A percentile compares a stretch with the other conserved stretches of the same genome.
phyloP scores from a whole-genome alignment of 2,329 filamentous ascomycete species.

The Teratosphaeria destructans region DNA sequence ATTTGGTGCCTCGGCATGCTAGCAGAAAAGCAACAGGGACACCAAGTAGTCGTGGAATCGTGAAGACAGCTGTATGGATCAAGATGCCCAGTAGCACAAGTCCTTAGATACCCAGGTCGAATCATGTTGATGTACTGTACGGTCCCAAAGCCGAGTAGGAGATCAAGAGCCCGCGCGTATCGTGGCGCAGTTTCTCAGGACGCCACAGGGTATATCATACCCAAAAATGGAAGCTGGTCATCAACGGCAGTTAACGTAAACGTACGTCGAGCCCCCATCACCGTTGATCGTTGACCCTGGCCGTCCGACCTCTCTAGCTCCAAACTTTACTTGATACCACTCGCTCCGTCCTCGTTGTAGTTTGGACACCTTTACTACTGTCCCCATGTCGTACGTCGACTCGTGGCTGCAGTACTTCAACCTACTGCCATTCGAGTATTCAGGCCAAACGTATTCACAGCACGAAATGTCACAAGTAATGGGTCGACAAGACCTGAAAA shows the following conservation, averaged over 20 bases:
- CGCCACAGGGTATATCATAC: neutral
- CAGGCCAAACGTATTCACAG: neutral
- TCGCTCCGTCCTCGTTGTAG: neutral
- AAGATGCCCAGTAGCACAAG: too few species aligned
- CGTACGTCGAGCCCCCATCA: neutral
- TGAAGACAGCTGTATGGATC: too few species aligned
- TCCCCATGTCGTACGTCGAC: neutral
- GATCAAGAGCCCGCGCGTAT: neutral
- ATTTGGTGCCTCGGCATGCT: neutral
- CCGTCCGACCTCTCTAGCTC: neutral
- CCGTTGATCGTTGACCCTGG: neutral
- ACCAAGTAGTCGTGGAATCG: too few species aligned
- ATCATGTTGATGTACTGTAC: neutral
- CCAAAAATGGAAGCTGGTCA: neutral
- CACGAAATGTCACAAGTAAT: constrained; percentile 3
- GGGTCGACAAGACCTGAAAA: constrained; percentile 31
- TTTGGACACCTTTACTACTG: neutral
- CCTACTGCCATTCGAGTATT: constrained; percentile 1
- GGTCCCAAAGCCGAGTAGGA: neutral
- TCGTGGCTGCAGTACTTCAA: neutral
- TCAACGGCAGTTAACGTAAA: neutral
- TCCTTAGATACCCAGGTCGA: neutral
- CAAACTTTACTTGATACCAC: neutral
- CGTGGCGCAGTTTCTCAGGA: neutral
- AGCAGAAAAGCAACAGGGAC: neutral